Evolutionary conservation across 192 early-diverging fungal genomes (phyloP).

Genomic region (Backusella australiensis): DNA sequence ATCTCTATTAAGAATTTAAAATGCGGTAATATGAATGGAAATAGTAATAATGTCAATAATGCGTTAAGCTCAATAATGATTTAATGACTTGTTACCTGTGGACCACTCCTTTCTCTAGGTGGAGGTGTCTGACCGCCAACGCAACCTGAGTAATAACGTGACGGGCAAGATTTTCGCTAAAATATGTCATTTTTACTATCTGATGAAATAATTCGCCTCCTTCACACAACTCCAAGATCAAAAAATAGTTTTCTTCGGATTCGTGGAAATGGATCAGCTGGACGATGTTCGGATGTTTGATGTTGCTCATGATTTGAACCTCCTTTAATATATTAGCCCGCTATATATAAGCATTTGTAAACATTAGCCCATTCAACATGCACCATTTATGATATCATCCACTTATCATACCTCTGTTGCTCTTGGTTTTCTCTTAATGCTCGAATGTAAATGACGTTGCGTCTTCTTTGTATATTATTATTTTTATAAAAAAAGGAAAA

Average conservation of each 20-base stretch:
- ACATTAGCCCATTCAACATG: background rate
- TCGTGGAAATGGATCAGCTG: slow-evolving; percentile 74
- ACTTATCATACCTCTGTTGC: slow-evolving; percentile 18
- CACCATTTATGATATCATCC: background rate
- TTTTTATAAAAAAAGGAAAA: background rate
- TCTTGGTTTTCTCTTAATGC: slow-evolving; percentile 17
- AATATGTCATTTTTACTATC: slow-evolving; percentile 77
- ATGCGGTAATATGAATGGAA: background rate
- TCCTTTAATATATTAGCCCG: slow-evolving; percentile 84
- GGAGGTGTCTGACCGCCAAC: slow-evolving; percentile 78
- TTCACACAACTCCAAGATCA: slow-evolving; percentile 77
- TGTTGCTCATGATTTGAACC: slow-evolving; percentile 76
- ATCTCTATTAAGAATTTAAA: slow-evolving; percentile 48
- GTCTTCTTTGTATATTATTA: background rate
- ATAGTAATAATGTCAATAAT: background rate
- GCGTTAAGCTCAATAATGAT: too few relatives aligned
- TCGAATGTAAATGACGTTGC: slow-evolving; percentile 13
- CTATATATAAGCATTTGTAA: slow-evolving; percentile 27
- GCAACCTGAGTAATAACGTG: slow-evolving; percentile 88
- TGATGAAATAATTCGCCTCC: slow-evolving; percentile 92
- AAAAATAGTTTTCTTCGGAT: slow-evolving; percentile 68
- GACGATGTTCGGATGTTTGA: slow-evolving; percentile 76
- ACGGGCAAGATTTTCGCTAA: slow-evolving; percentile 74
- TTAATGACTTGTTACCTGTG: slow-evolving; percentile 47
- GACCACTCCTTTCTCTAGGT: slow-evolving; percentile 74